Percentiles rank a stretch among this genome's conserved stretches.
phyloP scores from a whole-genome alignment of 495 filamentous ascomycete genomes.

The Acidomyces sp. region DNA sequence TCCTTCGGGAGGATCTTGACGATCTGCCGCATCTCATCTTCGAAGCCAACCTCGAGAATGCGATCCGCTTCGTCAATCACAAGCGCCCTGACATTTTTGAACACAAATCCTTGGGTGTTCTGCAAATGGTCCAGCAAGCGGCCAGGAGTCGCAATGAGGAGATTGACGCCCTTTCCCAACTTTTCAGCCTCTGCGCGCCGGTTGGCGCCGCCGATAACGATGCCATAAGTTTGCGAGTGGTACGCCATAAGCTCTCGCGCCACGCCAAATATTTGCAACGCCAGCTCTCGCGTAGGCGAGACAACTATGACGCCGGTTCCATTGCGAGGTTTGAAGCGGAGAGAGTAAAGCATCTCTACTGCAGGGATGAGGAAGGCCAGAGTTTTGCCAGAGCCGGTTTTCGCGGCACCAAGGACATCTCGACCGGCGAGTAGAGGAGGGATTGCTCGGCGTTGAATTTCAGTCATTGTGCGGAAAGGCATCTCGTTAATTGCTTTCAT shows the following conservation, averaged over 20 bases:
- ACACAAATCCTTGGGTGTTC: constrained; percentile 83
- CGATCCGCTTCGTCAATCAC: constrained; percentile 89
- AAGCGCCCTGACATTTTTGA: constrained; percentile 80
- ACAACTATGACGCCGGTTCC: constrained; percentile 81
- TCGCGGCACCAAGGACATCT: constrained; percentile 91
- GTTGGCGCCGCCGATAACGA: constrained; percentile 92
- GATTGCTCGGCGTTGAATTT: constrained; percentile 81
- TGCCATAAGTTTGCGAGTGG: constrained; percentile 87
- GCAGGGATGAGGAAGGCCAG: constrained; percentile 89
- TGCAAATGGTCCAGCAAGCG: constrained; percentile 88
- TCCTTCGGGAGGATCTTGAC: constrained; percentile 86
- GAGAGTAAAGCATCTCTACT: constrained; percentile 80
- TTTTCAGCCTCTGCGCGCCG: constrained; percentile 86
- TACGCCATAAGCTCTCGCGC: constrained; percentile 79
- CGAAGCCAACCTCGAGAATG: constrained; percentile 93
- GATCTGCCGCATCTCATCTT: constrained; percentile 96
- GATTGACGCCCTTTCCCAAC: constrained; percentile 82
- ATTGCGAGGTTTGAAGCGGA: constrained; percentile 76
- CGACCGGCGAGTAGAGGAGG: constrained; percentile 78
- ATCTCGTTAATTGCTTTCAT: constrained; percentile 72
- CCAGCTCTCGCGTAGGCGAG: constrained; percentile 77
- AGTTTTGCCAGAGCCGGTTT: constrained; percentile 95
- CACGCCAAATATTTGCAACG: constrained; percentile 91
- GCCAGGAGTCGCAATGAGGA: constrained; percentile 87
- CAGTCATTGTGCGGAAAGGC: constrained; percentile 90